Conservation (phyloP, 148 eudicot genomes). For the Rhododendron mucronatum region DNA sequence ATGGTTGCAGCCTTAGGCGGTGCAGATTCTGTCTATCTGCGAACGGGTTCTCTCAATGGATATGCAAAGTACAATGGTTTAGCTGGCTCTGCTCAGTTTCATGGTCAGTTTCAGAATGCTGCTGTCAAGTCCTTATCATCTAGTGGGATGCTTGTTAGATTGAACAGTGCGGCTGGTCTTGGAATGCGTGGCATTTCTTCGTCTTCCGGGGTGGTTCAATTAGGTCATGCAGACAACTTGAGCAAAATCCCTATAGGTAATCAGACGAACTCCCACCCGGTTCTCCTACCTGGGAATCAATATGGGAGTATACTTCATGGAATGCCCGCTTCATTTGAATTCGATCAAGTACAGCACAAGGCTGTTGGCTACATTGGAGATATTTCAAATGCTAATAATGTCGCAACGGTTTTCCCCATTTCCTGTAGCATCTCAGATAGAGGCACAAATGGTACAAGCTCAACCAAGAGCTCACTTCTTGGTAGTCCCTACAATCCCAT, state of each 20-base stretch:
- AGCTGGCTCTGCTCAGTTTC: constrained; percentile 31
- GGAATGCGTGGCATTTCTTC: constrained; percentile 38
- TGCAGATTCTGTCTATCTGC: constrained; percentile 40
- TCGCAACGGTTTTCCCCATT: constrained; percentile 8
- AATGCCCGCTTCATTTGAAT: constrained; percentile 43
- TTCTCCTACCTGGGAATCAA: constrained; percentile 30
- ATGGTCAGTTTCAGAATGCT: constrained; percentile 15
- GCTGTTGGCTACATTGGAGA: constrained; percentile 14
- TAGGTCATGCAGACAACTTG: constrained; percentile 38
- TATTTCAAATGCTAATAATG: constrained; percentile 7
- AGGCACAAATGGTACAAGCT: constrained; percentile 12
- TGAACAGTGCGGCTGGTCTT: constrained; percentile 44
- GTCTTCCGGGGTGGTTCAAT: constrained; percentile 39
- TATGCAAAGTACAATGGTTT: constrained; percentile 28
- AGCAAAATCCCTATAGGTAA: constrained; percentile 20
- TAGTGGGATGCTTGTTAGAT: constrained; percentile 36
- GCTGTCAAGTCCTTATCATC: constrained; percentile 35
- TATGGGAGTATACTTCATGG: constrained; percentile 48
- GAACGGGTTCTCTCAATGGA: constrained; percentile 31
- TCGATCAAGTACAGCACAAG: constrained; percentile 35
- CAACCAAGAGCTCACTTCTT: constrained; percentile 24
- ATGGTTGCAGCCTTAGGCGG: constrained; percentile 56
- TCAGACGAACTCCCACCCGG: constrained; percentile 27
- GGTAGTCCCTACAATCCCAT: constrained; percentile 24
- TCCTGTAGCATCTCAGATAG: constrained; percentile 2